phyloP scores from a whole-genome alignment of 306 rosid genomes.

The Dalbergia cochinchinensis region DNA sequence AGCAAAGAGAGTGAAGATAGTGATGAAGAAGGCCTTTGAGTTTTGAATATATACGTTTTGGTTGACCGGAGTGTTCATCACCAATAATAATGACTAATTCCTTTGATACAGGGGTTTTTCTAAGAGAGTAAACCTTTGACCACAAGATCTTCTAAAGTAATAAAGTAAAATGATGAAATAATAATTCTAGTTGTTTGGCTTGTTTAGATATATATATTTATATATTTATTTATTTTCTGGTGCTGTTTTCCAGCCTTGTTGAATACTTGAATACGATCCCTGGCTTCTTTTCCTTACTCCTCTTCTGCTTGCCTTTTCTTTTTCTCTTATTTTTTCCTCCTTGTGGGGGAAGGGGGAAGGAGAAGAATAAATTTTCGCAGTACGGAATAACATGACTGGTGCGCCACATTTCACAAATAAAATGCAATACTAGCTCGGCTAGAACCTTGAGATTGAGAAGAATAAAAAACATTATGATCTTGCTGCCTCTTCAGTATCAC shows the following conservation, averaged over 20 bases:
- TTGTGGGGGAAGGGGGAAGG: background rate
- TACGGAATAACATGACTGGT: background rate
- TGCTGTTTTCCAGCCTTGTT: background rate
- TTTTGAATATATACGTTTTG: too few species aligned
- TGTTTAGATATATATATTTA: too few species aligned
- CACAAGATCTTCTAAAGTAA: too few species aligned
- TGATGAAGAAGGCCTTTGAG: too few species aligned
- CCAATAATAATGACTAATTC: too few species aligned
- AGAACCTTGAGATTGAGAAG: background rate
- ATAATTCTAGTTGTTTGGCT: too few species aligned
- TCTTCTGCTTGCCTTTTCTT: background rate
- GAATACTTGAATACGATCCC: background rate
- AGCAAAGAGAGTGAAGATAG: too few species aligned
- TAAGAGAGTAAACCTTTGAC: too few species aligned
- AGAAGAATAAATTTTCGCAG: background rate
- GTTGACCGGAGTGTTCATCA: too few species aligned
- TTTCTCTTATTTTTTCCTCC: background rate
- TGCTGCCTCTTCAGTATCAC: slow-evolving; percentile 26
- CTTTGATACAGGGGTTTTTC: too few species aligned
- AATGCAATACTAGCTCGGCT: background rate
- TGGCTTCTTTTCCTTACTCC: background rate
- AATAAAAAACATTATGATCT: slow-evolving; percentile 39
- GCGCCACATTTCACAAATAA: background rate
- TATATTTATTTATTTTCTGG: too few species aligned
- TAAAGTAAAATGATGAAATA: too few species aligned